Percentiles rank a stretch among this genome's conserved stretches.
Evolutionary conservation across 768 basidiomycete genomes (phyloP).

Genomic region (Leccinum boreale): DNA sequence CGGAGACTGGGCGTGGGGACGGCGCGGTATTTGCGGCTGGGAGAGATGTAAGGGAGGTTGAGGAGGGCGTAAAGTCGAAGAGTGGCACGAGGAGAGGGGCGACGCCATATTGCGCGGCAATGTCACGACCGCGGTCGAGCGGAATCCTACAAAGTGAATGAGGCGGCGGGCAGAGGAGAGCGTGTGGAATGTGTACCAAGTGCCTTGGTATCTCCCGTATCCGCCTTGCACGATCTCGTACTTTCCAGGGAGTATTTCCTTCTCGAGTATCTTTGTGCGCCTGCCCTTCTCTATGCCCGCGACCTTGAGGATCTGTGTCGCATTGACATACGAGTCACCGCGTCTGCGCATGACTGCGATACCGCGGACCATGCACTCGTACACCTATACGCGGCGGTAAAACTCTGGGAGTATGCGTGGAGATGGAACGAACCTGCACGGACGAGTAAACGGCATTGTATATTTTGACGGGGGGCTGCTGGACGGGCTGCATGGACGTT

Average conservation of each 20-base stretch:
- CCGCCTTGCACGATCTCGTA: constrained; percentile 99
- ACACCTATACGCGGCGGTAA: constrained; percentile 53
- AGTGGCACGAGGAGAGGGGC: constrained; percentile 82
- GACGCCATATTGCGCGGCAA: constrained; percentile 90
- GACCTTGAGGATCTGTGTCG: constrained; percentile 98
- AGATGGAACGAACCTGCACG: constrained; percentile 56
- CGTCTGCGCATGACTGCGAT: constrained; percentile 98
- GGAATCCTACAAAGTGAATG: constrained; percentile 71
- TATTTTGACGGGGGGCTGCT: constrained; percentile 66
- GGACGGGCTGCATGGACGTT: constrained; percentile 32
- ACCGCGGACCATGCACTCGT: constrained; percentile 97
- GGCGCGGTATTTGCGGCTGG: constrained; percentile 47
- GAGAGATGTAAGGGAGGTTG: constrained; percentile 65
- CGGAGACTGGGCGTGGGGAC: constrained; percentile 63
- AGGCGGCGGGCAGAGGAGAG: constrained; percentile 3
- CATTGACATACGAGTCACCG: constrained; percentile 94
- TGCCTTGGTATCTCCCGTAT: constrained; percentile 99
- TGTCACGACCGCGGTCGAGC: constrained; percentile 88
- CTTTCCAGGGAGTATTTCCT: constrained; percentile 91
- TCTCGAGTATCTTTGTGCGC: constrained; percentile 94
- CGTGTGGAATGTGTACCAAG: constrained; percentile 63
- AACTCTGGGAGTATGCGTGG: not conserved
- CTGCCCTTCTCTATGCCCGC: constrained; percentile 97
- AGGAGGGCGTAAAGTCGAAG: constrained; percentile 87
- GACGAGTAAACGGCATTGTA: constrained; percentile 93